A percentile compares a stretch with the other conserved stretches of the same genome.
These are phyloP conservation scores for Tricholoma sp. DNA, from an alignment of 768 basidiomycete genomes.

Conservation along the genomic window DNA sequence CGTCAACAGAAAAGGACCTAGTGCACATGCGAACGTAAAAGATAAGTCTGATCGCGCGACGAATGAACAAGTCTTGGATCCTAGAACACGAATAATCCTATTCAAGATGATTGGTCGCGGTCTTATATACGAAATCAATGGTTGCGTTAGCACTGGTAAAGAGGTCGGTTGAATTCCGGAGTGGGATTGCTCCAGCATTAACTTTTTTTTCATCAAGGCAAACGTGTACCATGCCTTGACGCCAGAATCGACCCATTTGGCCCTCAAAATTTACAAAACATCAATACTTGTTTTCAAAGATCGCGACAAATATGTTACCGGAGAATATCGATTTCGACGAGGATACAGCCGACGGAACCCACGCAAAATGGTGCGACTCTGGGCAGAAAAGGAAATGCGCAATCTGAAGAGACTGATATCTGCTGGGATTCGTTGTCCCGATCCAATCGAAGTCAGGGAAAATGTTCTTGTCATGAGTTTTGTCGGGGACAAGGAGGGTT, in stretches of 20 bases:
- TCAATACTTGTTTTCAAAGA: conserved; percentile 97
- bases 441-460: conserved; percentile 89
- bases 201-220: conserved; percentile 46
- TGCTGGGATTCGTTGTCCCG: conserved; percentile 85
- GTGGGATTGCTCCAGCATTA: neutral
- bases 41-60: conserved; percentile 98
- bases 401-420: conserved; percentile 80
- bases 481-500: conserved; percentile 74
- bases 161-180: conserved; percentile 52
- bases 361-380: conserved; percentile 96
- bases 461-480: conserved; percentile 97
- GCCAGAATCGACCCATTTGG: conserved; percentile 56
- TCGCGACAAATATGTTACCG: conserved; percentile 93
- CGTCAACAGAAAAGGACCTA: conserved; percentile 90
- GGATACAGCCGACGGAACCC: conserved; percentile 90
- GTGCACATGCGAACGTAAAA: conserved; percentile 81
- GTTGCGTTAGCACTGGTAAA: conserved; percentile 97
- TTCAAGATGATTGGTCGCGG: conserved; percentile 96
- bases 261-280: conserved; percentile 97
- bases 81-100: conserved; percentile 88
- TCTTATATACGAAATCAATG: conserved; percentile 85
- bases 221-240: conserved; percentile 93
- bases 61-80: conserved; percentile 94
- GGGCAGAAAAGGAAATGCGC: conserved; percentile 99
- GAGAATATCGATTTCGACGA: conserved; percentile 91